phyloP scores from a whole-genome alignment of 2,329 filamentous ascomycete species.

The Mycocentrospora acerina region DNA sequence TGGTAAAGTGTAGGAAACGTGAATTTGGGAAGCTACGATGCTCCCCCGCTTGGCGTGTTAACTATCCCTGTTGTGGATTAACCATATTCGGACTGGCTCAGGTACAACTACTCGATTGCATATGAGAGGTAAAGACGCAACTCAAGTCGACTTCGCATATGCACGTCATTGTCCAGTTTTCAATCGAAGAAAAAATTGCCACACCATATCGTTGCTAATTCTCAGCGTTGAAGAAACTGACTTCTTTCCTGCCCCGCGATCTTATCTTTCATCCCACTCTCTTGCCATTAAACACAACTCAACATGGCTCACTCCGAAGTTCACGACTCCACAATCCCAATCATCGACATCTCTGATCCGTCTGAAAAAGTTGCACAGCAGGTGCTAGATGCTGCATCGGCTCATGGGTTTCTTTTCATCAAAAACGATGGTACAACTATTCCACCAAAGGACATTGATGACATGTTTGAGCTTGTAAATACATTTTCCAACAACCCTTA shows the following conservation, averaged over 20 bases:
- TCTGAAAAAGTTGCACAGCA: constrained; percentile 62
- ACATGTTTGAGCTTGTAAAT: constrained; percentile 72
- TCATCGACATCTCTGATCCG: constrained; percentile 75
- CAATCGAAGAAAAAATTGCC: no score
- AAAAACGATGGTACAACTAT: constrained; percentile 73
- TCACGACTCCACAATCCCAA: constrained; percentile 58
- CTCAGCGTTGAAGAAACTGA: no score
- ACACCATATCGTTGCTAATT: not conserved
- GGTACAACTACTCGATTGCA: constrained; percentile 5
- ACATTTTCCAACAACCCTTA: not conserved
- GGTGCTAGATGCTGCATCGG: constrained; percentile 76
- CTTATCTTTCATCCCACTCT: not conserved
- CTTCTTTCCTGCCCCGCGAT: no score
- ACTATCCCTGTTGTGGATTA: constrained; percentile 8
- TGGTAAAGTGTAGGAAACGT: constrained; percentile 1
- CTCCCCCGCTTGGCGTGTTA: constrained; percentile 10
- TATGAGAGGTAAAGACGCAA: no score
- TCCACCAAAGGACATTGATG: constrained; percentile 63
- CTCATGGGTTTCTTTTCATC: constrained; percentile 89
- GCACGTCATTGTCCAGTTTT: no score
- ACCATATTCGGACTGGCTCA: constrained; percentile 10
- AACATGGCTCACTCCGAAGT: constrained; percentile 17
- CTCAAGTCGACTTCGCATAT: constrained; percentile 1
- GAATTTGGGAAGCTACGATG: constrained; percentile 15
- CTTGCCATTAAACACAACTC: not conserved